Evolutionary conservation across 2,329 filamentous ascomycete genomes (phyloP).

Genomic region (Pseudogymnoascus sp.): DNA sequence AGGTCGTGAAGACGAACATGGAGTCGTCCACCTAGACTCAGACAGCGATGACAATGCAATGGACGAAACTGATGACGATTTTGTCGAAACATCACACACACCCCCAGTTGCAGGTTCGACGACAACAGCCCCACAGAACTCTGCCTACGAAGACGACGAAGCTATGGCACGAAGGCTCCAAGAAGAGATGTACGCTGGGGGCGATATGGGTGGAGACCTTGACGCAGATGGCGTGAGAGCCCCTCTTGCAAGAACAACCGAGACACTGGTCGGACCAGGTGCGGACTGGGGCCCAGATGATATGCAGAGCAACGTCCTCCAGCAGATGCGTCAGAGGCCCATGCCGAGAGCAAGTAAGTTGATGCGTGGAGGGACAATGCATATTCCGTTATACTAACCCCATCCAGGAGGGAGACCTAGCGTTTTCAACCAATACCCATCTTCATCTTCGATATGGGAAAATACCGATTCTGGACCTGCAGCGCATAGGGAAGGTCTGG

Average conservation of each 20-base stretch:
- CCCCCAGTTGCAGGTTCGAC: conserved; percentile 21
- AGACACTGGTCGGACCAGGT: conserved; percentile 70
- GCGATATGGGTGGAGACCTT: conserved; percentile 33
- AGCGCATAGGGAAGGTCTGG: conserved; percentile 43
- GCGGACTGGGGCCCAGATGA: conserved; percentile 41
- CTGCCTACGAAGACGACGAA: conserved; percentile 70
- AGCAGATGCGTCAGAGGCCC: conserved; percentile 28
- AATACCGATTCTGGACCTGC: conserved; percentile 37
- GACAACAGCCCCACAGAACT: conserved; percentile 26
- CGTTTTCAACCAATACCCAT: conserved; percentile 60
- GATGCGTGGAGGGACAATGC: background rate
- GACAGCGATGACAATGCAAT: conserved; percentile 56
- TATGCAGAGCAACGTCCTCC: conserved; percentile 18
- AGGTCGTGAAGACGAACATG: conserved; percentile 44
- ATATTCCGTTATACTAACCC: conserved; percentile 7
- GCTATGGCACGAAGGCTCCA: conserved; percentile 87
- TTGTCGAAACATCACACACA: conserved; percentile 19
- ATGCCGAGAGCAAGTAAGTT: conserved; percentile 20
- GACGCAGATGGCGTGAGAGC: conserved; percentile 63
- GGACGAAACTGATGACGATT: conserved; percentile 32
- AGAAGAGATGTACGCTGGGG: conserved; percentile 73
- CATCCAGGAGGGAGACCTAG: conserved; percentile 39
- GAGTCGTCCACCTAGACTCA: conserved; percentile 68
- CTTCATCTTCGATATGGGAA: conserved; percentile 40
- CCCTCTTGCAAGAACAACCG: conserved; percentile 82